phyloP scores from a whole-genome alignment of 2,329 filamentous ascomycete genomes.

The Cryphonectria carpinicola region DNA sequence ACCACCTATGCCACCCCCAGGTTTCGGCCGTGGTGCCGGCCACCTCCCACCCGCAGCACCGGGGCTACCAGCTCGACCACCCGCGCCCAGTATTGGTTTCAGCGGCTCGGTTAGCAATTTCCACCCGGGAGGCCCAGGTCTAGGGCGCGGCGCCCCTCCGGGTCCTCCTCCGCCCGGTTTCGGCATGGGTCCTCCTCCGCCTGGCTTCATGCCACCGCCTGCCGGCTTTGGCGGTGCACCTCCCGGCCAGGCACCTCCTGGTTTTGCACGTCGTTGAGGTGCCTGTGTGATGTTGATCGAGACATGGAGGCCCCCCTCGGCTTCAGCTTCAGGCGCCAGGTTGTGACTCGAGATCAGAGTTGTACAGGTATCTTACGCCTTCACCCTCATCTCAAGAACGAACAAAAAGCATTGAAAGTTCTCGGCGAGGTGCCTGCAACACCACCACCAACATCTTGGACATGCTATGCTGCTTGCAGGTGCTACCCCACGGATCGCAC shows the following conservation, averaged over 20 bases:
- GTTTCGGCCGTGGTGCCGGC: slow-evolving; percentile 35
- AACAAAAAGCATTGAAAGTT: background rate
- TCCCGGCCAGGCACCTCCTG: slow-evolving; percentile 31
- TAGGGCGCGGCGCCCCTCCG: slow-evolving; percentile 40
- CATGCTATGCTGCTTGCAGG: background rate
- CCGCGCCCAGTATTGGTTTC: slow-evolving; percentile 49
- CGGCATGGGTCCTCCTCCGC: slow-evolving; percentile 41
- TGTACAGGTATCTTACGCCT: background rate
- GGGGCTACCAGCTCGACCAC: slow-evolving; percentile 55
- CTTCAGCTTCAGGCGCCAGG: background rate
- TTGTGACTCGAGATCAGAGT: background rate
- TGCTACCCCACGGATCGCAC: background rate
- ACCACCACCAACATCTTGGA: background rate
- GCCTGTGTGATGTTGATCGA: background rate
- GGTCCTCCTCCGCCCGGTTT: slow-evolving; percentile 43
- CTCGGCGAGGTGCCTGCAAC: background rate
- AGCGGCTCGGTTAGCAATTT: slow-evolving; percentile 51
- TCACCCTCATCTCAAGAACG: background rate
- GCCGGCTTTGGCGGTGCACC: slow-evolving; percentile 34
- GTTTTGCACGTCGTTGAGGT: slow-evolving; percentile 33
- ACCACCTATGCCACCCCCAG: slow-evolving; percentile 26
- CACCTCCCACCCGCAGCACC: slow-evolving; percentile 53
- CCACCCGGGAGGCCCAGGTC: slow-evolving; percentile 49
- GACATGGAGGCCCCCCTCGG: background rate
- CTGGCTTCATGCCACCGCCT: slow-evolving; percentile 49